These are phyloP conservation scores for Kwoniella dejecticola DNA, from an alignment of 768 basidiomycete genomes.

Conservation along the genomic window DNA sequence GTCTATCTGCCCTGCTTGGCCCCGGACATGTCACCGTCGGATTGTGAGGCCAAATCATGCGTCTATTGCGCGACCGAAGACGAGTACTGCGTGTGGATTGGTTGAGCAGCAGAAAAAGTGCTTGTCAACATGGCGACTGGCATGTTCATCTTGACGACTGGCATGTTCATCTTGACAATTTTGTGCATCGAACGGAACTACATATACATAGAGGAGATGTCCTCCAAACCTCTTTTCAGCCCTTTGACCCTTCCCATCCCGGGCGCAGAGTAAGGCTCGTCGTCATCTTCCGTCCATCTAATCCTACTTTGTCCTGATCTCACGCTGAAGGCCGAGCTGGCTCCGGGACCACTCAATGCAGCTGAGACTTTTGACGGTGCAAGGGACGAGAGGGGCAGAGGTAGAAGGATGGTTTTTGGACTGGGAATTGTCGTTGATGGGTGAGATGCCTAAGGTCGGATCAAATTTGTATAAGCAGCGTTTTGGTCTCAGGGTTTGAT, in stretches of 20 bases:
- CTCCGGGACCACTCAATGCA: conserved; percentile 1
- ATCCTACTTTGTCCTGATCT: not conserved
- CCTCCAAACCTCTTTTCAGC: conserved; percentile 6
- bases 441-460: conserved; percentile 8
- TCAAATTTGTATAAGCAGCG: not conserved
- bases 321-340: not conserved
- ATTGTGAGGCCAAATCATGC: too few species aligned
- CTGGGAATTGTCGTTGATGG: conserved; percentile 8
- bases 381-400: conserved; percentile 35
- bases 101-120: too few species aligned
- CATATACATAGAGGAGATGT: conserved; percentile 20
- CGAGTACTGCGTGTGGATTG: too few species aligned
- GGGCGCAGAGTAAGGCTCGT: conserved; percentile 34
- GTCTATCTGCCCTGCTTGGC: not conserved
- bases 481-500: too few species aligned
- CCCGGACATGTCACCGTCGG: too few species aligned
- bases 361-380: not conserved
- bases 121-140: too few species aligned
- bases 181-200: not conserved
- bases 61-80: too few species aligned
- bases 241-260: conserved; percentile 34
- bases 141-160: not conserved
- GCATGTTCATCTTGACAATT: not conserved
- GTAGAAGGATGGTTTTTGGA: conserved; percentile 20
- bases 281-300: conserved; percentile 37